Conservation (phyloP, 2,329 filamentous ascomycete species). For the Verruconis gallopava region DNA sequence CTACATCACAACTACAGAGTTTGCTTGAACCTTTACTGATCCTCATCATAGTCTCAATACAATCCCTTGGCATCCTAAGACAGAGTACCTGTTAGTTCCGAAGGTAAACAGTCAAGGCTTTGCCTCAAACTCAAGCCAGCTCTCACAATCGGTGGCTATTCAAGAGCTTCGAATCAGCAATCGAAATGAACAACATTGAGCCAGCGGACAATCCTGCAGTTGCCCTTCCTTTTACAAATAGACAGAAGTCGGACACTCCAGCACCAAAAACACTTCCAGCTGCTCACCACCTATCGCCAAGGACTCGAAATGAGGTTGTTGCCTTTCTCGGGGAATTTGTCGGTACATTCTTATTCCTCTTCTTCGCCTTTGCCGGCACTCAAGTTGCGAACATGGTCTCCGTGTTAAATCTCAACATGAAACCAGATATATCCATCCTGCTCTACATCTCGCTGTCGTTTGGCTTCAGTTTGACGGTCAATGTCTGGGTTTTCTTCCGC, state of each 20-base stretch:
- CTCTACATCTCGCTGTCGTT: slow-evolving; percentile 29
- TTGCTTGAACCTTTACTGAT: neutral
- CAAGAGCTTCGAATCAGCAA: neutral
- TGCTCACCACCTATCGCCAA: slow-evolving; percentile 6
- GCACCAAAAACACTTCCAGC: slow-evolving; percentile 2
- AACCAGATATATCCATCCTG: slow-evolving; percentile 22
- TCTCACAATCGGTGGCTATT: neutral
- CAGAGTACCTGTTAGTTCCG: neutral
- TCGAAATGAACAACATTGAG: slow-evolving; percentile 5
- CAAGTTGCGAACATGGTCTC: slow-evolving; percentile 26
- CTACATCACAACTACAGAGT: neutral
- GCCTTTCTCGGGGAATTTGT: slow-evolving; percentile 33
- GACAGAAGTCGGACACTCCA: slow-evolving; percentile 1
- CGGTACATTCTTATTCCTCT: slow-evolving; percentile 34
- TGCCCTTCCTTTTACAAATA: slow-evolving; percentile 7
- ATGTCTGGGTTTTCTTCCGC: slow-evolving; percentile 33
- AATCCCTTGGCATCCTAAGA: neutral
- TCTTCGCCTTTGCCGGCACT: slow-evolving; percentile 27
- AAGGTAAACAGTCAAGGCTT: neutral
- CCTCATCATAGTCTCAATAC: neutral
- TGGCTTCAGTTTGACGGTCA: slow-evolving; percentile 31
- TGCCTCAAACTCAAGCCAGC: neutral
- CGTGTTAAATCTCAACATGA: slow-evolving; percentile 11
- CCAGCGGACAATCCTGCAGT: slow-evolving; percentile 6
- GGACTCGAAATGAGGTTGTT: slow-evolving; percentile 27